Base-by-base conservation (phyloP, 1,284 basidiomycete genomes). In the Cutaneotrichosporon sp. region DNA sequence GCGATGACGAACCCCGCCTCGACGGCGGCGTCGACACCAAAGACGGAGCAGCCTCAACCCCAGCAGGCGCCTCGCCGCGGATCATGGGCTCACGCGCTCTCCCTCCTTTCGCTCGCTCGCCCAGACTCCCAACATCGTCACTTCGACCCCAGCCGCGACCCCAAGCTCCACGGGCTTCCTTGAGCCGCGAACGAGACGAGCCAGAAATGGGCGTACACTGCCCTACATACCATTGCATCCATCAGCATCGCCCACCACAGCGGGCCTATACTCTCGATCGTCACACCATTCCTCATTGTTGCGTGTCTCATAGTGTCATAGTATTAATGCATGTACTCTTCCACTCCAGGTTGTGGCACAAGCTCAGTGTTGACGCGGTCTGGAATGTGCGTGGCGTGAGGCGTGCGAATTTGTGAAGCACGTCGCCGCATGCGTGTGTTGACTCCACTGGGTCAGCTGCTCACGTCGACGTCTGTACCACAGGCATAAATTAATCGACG, bases 71-170 rank as follows among this genome's bases (percentile, higher is more conserved):
- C 22, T 3, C 38, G 38, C 8, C 22, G 38, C 38, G 10, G 22
- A 24, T 41, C 38, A 22, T 41, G 38, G 38, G 35, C 35, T 3
- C 20, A 22, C 35, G 38, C 38, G 29, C 46, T 58, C 41, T 49
- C 46, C 8, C 31, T 58, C 20, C 57, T 59, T 10, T 44, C 41
- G 19, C 51, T 58, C 12, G 27, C 52, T 16, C 49, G 49, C n/a
- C 53, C 53, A 25, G 41, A 33, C 8, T n/a, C n/a, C n/a, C 41
- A 49, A 59, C 53, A 55, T 37, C 53, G 61, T 39, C 70, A 71
- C 57, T 72, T 71, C 34, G 70, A 72, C 54, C 70, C 70, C 11
- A 60, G 55, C 7, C 62, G 63, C 47, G 68, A 72, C 37, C 70
- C 70, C 11, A 64, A 64, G 41, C 56, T 72, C 35, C 57, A 70